These are phyloP conservation scores for Stygiomarasmius scandens DNA, from an alignment of 1,284 basidiomycete species.

Conservation along the genomic window DNA sequence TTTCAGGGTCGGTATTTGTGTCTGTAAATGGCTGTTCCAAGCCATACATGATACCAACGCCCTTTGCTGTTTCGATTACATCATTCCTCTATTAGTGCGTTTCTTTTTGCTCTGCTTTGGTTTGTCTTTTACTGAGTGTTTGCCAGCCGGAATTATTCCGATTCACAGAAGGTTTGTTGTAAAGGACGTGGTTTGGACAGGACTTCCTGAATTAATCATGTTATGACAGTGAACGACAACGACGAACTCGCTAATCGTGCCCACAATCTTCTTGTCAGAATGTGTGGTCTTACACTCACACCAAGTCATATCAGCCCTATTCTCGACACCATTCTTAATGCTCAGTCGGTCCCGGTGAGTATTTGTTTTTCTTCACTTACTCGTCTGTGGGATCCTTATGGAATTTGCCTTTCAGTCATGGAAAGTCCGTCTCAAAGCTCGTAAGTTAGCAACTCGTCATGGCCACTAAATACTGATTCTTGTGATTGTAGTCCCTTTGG, in stretches of 20 bases:
- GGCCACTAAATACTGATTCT: no score
- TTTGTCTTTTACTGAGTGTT: conserved; percentile 9
- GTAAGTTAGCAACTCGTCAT: neutral
- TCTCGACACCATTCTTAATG: conserved; percentile 65
- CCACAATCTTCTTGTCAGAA: conserved; percentile 63
- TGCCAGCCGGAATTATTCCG: conserved; percentile 69
- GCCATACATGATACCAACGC: conserved; percentile 77
- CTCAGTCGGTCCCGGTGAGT: conserved; percentile 61
- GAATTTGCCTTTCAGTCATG: conserved; percentile 53
- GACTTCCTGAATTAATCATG: neutral
- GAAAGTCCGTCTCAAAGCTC: conserved; percentile 69
- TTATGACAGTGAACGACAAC: conserved; percentile 62
- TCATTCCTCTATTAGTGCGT: conserved; percentile 75
- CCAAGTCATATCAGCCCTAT: conserved; percentile 58
- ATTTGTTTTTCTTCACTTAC: neutral
- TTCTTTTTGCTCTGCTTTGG: neutral
- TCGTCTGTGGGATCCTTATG: neutral
- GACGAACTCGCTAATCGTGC: conserved; percentile 65
- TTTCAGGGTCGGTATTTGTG: conserved; percentile 59
- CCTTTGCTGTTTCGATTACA: conserved; percentile 75
- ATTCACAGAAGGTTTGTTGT: conserved; percentile 61
- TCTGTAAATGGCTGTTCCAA: conserved; percentile 79
- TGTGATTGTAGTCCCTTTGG: conserved; percentile 49
- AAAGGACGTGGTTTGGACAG: conserved; percentile 9
- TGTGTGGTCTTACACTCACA: conserved; percentile 75